Base-by-base conservation (phyloP, 2,329 filamentous ascomycete genomes). In the Scedosporium boydii region DNA sequence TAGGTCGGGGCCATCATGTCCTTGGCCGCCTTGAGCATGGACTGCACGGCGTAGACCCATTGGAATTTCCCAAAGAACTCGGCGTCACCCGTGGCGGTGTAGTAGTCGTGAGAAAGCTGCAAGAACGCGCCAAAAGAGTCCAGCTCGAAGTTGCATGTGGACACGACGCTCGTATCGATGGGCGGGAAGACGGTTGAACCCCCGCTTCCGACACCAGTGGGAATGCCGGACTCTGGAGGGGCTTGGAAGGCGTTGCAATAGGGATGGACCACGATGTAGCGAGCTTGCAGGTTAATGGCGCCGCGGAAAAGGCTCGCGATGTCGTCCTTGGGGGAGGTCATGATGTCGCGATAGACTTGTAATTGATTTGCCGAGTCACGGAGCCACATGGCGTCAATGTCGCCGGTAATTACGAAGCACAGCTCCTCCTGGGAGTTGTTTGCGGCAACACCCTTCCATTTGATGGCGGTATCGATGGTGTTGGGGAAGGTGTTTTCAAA, bases 211-310 rank as follows among this genome's bases (percentile, higher is more conserved):
- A 21, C 16, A 16, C 63, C 53, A 14, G 87, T 82, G 2, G 74
- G 69, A 41, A 93, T 80, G 3, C 85, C 84, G 60, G 89, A 91
- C 60, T 91, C 89, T 2, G 85, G 81, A 0, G 92, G 92, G 2
- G 92, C 91, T 71, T 96, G 92, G 75, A 96, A 96, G 12, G 90
- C 88, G 72, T 96, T 95, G 80, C 92, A 96, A 74, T 95, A 95
- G 0, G 92, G 91, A 16, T 82, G 83, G 38, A 81, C 80, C 61
- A 84, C 77, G 60, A 91, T 80, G 71, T 89, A 90, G 55, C 87
- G 79, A 23, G 87, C 79, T 70, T 91, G 88, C 5, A 88, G 77
- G 70, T 91, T 90, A 71, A 91, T 88, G 2, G 88, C 81, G 1
- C 88, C 88, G 14, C 87, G 81, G 73, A 87, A 90, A 0, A 91